These are phyloP conservation scores for Davidsoniella neocaledoniae DNA, from an alignment of 2,329 filamentous ascomycete species.

Conservation along the genomic window DNA sequence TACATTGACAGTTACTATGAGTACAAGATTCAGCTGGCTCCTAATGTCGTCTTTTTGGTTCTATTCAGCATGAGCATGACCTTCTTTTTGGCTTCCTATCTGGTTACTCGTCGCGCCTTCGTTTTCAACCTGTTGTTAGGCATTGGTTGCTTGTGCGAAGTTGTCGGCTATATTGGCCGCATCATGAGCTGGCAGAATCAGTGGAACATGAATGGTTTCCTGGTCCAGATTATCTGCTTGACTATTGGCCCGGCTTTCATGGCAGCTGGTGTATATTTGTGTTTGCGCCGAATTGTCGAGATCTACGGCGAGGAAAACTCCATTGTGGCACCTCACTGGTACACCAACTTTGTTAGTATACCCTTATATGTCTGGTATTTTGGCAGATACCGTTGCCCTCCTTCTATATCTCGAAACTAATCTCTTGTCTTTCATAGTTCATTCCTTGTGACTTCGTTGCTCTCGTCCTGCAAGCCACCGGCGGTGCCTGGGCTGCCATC, in stretches of 20 bases:
- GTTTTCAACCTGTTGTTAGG: constrained; percentile 36
- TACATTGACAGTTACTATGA: constrained; percentile 27
- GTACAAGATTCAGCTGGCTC: constrained; percentile 36
- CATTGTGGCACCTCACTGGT: constrained; percentile 28
- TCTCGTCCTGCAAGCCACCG: constrained; percentile 33
- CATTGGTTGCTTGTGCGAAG: constrained; percentile 37
- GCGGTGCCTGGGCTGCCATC: constrained; percentile 29
- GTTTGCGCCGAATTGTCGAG: constrained; percentile 32
- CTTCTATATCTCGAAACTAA: constrained; percentile 15
- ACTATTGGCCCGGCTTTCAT: constrained; percentile 50
- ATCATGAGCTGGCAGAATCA: constrained; percentile 39
- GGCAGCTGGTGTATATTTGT: constrained; percentile 47
- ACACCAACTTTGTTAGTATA: constrained; percentile 28
- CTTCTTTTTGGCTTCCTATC: constrained; percentile 24
- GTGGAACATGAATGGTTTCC: constrained; percentile 39
- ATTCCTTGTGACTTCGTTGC: constrained; percentile 35
- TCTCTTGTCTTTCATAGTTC: constrained; percentile 20
- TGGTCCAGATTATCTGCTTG: constrained; percentile 43
- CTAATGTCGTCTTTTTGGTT: constrained; percentile 34
- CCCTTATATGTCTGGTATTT: constrained; percentile 12
- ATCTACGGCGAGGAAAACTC: constrained; percentile 32
- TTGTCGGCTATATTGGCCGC: constrained; percentile 46
- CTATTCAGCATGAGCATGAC: constrained; percentile 32
- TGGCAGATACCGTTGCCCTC: constrained; percentile 13
- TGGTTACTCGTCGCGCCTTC: constrained; percentile 28